phyloP scores from a whole-genome alignment of 371 early-diverging fungal species.

The Mortierella sp. region DNA sequence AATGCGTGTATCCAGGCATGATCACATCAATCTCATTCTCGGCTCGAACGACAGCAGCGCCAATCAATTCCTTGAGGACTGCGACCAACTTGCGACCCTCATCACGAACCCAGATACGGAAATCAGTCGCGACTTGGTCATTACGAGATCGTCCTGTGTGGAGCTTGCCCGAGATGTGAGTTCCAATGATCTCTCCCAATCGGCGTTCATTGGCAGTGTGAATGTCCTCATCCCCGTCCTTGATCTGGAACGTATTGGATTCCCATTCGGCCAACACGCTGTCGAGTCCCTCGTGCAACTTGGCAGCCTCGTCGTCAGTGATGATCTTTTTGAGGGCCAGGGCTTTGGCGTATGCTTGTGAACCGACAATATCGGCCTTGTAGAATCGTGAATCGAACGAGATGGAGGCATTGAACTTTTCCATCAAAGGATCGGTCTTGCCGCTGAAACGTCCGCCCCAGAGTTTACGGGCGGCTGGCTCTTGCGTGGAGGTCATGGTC shows the following conservation, averaged over 20 bases:
- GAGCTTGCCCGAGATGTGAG: conserved; percentile 90
- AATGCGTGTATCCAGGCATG: conserved; percentile 98
- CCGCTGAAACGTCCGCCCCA: conserved; percentile 93
- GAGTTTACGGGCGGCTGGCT: conserved; percentile 61
- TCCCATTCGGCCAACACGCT: conserved; percentile 89
- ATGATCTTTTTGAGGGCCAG: conserved; percentile 80
- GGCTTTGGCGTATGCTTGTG: conserved; percentile 92
- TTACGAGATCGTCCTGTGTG: conserved; percentile 96
- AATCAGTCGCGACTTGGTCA: conserved; percentile 98
- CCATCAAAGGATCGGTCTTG: conserved; percentile 95
- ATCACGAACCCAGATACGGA: conserved; percentile 93
- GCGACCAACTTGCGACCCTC: conserved; percentile 71
- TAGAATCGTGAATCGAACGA: conserved; percentile 93
- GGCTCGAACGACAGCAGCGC: conserved; percentile 79
- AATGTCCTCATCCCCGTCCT: conserved; percentile 94
- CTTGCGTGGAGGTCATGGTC: conserved; percentile 16
- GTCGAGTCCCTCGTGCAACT: conserved; percentile 79
- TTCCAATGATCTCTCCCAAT: conserved; percentile 91
- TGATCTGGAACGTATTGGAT: conserved; percentile 74
- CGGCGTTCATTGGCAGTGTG: conserved; percentile 98
- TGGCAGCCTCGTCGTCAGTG: conserved; percentile 76
- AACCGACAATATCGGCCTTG: conserved; percentile 88
- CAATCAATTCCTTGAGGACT: conserved; percentile 80
- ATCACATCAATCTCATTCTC: conserved; percentile 88
- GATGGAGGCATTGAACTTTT: conserved; percentile 94